Evolutionary conservation across 129 eudicot species (phyloP), one percentile per base, ranked within the genome.

Genomic region (Centaurea solstitialis): DNA sequence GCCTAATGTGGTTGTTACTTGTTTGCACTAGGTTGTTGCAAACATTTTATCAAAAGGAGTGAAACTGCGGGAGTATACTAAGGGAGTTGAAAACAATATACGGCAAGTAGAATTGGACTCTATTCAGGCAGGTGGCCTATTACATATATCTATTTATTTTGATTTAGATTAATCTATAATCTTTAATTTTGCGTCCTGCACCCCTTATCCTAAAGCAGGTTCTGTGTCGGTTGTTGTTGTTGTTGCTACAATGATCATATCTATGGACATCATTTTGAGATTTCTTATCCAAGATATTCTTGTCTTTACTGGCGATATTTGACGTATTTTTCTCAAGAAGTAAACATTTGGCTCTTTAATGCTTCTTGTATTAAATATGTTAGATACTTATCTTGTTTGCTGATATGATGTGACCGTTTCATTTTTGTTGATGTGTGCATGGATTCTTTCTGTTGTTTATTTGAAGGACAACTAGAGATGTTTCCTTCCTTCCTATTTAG

Each of bases 71-170:
- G 99, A 95, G 65, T 91, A 95, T 80, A 92, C 99, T 7, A 95
- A 93, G 86, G 97, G 93, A 62, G 99, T 95, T 76, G 99, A 95
- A 83, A 92, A 92, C 88, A 92, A 95, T 85, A 80, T 95, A 78
- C 93, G 99, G 38, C 91, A 95, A 87, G 92, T 85, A 75, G 99
- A 95, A 79, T 77, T 95, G 77, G 97, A 95, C 66, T 95, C 99
- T 0, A 95, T 95, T 77, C 94, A 95, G 99, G 99, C 89, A 83
- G 72, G 87, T 82, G 76, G 59, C 81, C 81, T 9, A 53, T 82
- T 70, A 15, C 9, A n/a, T 20, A 28, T 43, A 30, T 78, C 9
- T 30, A n/a, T 68, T 53, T 83, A 12, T 57, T 80, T 73, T 73
- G 80, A 20, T 47, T 20, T 28, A 59, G 12, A 47, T 9, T 28